Evolutionary conservation across 129 eudicot genomes (phyloP), one percentile per base, ranked within the genome.

Genomic region (Deinandra increscens): DNA sequence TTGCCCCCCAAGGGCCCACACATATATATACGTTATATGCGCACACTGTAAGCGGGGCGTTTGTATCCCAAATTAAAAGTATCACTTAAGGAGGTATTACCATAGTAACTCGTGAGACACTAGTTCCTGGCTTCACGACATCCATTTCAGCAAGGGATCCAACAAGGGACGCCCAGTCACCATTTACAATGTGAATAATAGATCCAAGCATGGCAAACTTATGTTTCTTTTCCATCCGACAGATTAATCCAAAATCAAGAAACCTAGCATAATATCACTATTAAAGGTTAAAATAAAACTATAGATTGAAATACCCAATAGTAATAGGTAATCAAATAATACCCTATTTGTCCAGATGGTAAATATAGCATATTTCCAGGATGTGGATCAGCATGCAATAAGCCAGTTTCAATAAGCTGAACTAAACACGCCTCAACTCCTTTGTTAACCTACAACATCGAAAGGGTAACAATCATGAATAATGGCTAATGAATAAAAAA

Each of bases 361-460:
- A 81, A 69, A 80, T 94, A 94, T 18, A 88, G 87, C 78, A 94
- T 66, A 72, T 94, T 94, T 78, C 96, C 97, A 73, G 99, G 97
- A 78, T 94, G 99, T 60, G 99, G 96, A 79, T 94, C 99, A 74
- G 97, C 99, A 85, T 89, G 99, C 79, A 94, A 64, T 48, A 89
- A 68, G 41, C 99, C 99, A 75, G 99, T 94, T 75, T 94, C 99
- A 64, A 94, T 85, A 64, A 94, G 99, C 81, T 94, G 99, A 75
- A 94, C 72, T 34, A 94, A 68, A 65, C 97, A 72, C 74, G 99
- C 95, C 78, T 89, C 93, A 67, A 87, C 99, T 75, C 99, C 99
- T 85, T 89, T 94, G 84, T 72, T 87, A 71, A 89, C 99, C 99
- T 94, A 82, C 14, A 71, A 70, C 31, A 79, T 61, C 67, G 72